These are phyloP conservation scores for Dipodascopsis uninucleata DNA, from an alignment of 805 yeast species.

Conservation along the genomic window DNA sequence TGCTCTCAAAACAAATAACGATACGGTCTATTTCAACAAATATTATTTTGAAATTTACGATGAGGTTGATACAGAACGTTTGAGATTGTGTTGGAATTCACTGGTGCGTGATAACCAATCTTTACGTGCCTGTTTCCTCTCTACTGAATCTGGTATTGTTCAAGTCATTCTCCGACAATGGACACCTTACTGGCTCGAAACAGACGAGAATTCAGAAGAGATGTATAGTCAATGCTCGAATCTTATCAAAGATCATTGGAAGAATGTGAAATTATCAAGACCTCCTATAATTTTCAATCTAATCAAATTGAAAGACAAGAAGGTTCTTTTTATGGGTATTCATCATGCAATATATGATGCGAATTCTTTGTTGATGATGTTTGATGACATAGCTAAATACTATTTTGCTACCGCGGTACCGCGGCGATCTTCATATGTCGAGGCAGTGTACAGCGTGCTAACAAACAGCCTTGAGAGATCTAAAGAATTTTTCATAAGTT, in stretches of 20 bases:
- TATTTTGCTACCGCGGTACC: slow-evolving; percentile 14
- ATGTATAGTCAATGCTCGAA: not conserved
- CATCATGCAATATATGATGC: slow-evolving; percentile 33
- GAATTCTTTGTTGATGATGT: slow-evolving; percentile 17
- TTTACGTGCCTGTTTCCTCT: slow-evolving; percentile 24
- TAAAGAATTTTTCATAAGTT: too few relatives aligned
- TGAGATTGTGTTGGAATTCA: slow-evolving; percentile 12
- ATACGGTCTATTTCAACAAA: slow-evolving; percentile 15
- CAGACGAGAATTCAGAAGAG: not conserved
- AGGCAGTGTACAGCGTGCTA: slow-evolving; percentile 13
- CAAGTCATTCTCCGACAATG: slow-evolving; percentile 25
- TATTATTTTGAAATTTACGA: slow-evolving; percentile 15
- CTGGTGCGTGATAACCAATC: slow-evolving; percentile 11
- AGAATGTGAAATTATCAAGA: slow-evolving; percentile 9
- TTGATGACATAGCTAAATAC: slow-evolving; percentile 18
- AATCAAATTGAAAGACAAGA: not conserved
- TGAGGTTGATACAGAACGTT: slow-evolving; percentile 11
- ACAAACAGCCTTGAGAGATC: too few relatives aligned
- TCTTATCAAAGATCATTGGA: slow-evolving; percentile 11
- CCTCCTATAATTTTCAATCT: slow-evolving; percentile 17
- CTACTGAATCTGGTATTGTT: slow-evolving; percentile 18
- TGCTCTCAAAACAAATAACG: slow-evolving; percentile 4
- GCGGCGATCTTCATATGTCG: slow-evolving; percentile 20
- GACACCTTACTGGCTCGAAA: slow-evolving; percentile 19
- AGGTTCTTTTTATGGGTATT: slow-evolving; percentile 10